phyloP scores from a whole-genome alignment of 371 early-diverging fungal genomes.

The Rhizomucor pusillus region DNA sequence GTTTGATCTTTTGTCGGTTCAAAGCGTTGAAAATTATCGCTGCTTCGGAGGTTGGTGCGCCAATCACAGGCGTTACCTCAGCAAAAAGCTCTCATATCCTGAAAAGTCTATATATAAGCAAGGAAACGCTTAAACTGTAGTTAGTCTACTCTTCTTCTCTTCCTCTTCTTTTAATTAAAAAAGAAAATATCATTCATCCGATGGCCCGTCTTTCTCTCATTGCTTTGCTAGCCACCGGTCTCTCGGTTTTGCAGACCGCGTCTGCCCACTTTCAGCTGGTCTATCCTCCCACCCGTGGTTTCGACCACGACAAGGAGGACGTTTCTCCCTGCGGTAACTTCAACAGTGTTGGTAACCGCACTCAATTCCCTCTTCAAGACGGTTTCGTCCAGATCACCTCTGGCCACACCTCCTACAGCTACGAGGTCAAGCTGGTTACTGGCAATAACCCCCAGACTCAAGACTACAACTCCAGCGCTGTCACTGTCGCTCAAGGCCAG shows the following conservation, averaged over 20 bases:
- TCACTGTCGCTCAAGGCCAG: conserved; percentile 24
- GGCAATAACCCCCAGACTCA: conserved; percentile 40
- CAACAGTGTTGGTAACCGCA: conserved; percentile 30
- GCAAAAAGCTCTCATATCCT: conserved; percentile 9
- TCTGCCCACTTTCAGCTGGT: conserved; percentile 48
- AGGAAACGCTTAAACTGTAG: background rate
- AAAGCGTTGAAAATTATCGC: background rate
- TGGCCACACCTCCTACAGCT: conserved; percentile 40
- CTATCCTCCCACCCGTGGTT: conserved; percentile 57
- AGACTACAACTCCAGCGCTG: conserved; percentile 25
- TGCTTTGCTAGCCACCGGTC: conserved; percentile 2
- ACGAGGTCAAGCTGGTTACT: conserved; percentile 42
- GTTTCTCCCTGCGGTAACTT: conserved; percentile 56
- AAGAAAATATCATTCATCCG: background rate
- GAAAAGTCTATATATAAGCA: background rate
- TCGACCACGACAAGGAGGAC: conserved; percentile 45
- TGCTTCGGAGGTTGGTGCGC: background rate
- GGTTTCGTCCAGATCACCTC: conserved; percentile 54
- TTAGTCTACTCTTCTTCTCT: conserved; percentile 5
- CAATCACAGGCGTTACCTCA: conserved; percentile 1
- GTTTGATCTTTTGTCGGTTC: conserved; percentile 1
- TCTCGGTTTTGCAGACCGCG: conserved; percentile 9
- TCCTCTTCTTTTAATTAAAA: conserved; percentile 3
- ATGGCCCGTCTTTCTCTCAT: conserved; percentile 10
- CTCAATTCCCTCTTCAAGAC: conserved; percentile 43